These are phyloP conservation scores for Miamiensis avidus DNA, from an alignment of 169 alveolate genomes.

Conservation along the genomic window DNA sequence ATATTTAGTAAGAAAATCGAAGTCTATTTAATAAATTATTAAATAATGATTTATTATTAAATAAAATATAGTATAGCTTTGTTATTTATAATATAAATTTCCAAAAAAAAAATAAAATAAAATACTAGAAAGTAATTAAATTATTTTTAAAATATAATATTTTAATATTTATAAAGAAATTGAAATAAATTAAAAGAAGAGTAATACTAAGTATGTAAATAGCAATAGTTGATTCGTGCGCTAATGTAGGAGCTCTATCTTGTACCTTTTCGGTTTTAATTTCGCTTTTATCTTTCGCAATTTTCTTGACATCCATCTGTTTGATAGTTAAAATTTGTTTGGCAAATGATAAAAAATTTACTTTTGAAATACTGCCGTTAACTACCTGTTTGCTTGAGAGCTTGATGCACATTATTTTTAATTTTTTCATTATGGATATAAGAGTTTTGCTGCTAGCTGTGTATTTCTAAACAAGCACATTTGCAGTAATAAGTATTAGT, in stretches of 20 bases:
- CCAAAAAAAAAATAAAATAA: neutral
- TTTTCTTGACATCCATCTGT: neutral
- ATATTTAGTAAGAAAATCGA: too few relatives aligned
- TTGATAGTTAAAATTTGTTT: too few relatives aligned
- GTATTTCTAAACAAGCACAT: neutral
- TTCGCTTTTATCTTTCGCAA: neutral
- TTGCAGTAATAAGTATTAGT: neutral
- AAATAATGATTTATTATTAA: too few relatives aligned
- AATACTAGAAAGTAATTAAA: too few relatives aligned
- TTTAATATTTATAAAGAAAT: neutral
- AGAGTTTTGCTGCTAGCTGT: neutral
- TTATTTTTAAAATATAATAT: too few relatives aligned
- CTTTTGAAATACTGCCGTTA: neutral
- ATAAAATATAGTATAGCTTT: too few relatives aligned
- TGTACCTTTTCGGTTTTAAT: neutral
- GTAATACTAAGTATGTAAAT: neutral
- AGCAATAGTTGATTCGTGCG: neutral
- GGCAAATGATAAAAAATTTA: too few relatives aligned
- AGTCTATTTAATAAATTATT: too few relatives aligned
- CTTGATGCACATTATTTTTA: neutral
- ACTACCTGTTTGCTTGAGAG: neutral
- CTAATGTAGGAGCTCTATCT: neutral
- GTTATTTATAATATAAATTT: too few relatives aligned
- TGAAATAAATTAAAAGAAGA: too few relatives aligned
- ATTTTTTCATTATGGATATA: too few relatives aligned